Evolutionary conservation across 306 rosid genomes (phyloP).

Genomic region (Cucumis melo): DNA sequence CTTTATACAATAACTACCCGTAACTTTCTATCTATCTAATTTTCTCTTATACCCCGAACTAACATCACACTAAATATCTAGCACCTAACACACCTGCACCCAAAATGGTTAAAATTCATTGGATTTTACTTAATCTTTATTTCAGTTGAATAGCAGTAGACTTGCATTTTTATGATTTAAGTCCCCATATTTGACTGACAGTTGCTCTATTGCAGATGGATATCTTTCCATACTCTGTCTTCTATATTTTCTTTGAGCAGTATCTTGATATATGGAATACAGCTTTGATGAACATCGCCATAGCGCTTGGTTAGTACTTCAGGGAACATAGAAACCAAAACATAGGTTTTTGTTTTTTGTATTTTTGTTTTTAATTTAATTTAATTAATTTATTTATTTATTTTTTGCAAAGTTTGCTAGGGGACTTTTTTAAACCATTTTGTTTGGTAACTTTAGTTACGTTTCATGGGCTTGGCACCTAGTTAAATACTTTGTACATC

Average conservation of each 20-base stretch:
- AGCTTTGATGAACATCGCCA: conserved; percentile 56
- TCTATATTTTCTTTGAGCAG: conserved; percentile 94
- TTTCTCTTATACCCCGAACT: too few species aligned
- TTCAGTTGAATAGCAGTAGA: neutral
- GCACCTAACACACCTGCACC: neutral
- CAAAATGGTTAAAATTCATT: neutral
- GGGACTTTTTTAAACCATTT: neutral
- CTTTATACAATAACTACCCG: too few species aligned
- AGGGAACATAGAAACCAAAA: neutral
- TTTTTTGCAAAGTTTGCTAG: neutral
- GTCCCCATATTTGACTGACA: conserved; percentile 14
- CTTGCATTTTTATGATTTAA: conserved; percentile 9
- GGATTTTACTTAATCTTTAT: neutral
- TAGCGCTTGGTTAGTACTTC: conserved; percentile 75
- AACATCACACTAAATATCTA: too few species aligned
- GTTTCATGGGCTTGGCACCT: neutral
- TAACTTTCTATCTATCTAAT: too few species aligned
- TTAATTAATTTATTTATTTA: neutral
- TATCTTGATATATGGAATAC: conserved; percentile 80
- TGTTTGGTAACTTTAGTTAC: neutral
- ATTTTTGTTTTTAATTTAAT: too few species aligned
- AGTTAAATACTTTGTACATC: neutral
- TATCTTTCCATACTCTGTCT: conserved; percentile 90
- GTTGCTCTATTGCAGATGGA: conserved; percentile 65
- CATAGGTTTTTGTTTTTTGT: neutral